A percentile compares a stretch with the other conserved stretches of the same genome.
These are phyloP conservation scores for Pseudozyma tsukubaensis DNA, from an alignment of 1,284 basidiomycete species.

Conservation along the genomic window DNA sequence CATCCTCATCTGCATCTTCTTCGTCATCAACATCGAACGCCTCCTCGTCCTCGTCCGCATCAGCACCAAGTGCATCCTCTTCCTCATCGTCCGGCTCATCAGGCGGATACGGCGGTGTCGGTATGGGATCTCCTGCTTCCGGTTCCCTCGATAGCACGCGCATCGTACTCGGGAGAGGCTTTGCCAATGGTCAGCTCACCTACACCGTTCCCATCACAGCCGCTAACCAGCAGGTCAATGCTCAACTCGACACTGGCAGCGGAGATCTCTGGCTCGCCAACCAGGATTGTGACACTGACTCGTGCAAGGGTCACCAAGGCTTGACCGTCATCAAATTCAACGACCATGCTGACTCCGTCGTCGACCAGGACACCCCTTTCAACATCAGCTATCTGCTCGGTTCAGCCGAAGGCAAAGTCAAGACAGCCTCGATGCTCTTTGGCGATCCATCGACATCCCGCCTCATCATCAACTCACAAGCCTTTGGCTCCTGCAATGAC, in stretches of 20 bases:
- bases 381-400: conserved; percentile 57
- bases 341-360: conserved; percentile 33
- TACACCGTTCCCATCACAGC: conserved; percentile 54
- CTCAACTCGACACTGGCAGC: conserved; percentile 62
- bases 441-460: conserved; percentile 38
- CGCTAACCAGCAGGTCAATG: conserved; percentile 47
- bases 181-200: conserved; percentile 52
- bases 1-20: conserved; percentile 7
- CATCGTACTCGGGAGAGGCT: conserved; percentile 49
- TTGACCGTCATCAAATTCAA: conserved; percentile 40
- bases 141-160: conserved; percentile 47
- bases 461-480: conserved; percentile 51
- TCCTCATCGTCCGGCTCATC: conserved; percentile 12
- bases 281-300: conserved; percentile 46
- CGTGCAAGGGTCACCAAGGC: conserved; percentile 43
- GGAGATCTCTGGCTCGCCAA: conserved; percentile 60
- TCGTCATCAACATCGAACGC: conserved; percentile 8
- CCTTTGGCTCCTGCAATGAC: conserved; percentile 47
- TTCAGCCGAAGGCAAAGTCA: conserved; percentile 48
- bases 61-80: conserved; percentile 6
- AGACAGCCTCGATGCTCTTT: conserved; percentile 49
- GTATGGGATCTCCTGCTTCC: conserved; percentile 36
- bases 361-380: conserved; percentile 46
- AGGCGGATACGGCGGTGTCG: neutral
- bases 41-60: conserved; percentile 2